These are phyloP conservation scores for Neurospora crassa DNA, from an alignment of 2,329 filamentous ascomycete genomes.

Conservation along the genomic window DNA sequence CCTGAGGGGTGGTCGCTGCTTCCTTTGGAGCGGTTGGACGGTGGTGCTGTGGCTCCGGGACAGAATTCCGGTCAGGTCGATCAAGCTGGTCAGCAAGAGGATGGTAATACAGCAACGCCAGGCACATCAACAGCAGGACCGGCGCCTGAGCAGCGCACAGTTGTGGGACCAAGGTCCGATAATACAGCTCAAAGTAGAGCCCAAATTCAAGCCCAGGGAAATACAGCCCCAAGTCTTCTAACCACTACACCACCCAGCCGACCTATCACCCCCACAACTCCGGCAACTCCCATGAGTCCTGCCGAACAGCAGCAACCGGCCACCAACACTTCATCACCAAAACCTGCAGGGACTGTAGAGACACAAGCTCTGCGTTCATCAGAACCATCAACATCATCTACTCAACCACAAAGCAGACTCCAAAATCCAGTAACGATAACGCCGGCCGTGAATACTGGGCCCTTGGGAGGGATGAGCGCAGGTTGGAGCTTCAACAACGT, in stretches of 20 bases:
- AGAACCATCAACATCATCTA: neutral
- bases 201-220: neutral
- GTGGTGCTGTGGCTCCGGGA: constrained; percentile 5
- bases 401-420: neutral
- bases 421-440: neutral
- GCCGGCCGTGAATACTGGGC: neutral
- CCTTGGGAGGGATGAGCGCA: neutral
- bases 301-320: neutral
- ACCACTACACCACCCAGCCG: neutral
- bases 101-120: neutral
- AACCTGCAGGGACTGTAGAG: neutral
- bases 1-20: constrained; percentile 57
- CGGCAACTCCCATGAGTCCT: neutral
- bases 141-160: neutral
- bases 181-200: neutral
- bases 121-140: neutral
- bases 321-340: neutral
- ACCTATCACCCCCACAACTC: neutral
- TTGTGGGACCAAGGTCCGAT: neutral
- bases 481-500: neutral
- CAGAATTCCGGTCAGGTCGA: neutral
- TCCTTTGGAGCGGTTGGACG: constrained; percentile 47
- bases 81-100: neutral
- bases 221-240: neutral
- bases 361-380: neutral